These are phyloP conservation scores for Sporisorium scitamineum DNA, from an alignment of 1,284 basidiomycete genomes.

Conservation along the genomic window DNA sequence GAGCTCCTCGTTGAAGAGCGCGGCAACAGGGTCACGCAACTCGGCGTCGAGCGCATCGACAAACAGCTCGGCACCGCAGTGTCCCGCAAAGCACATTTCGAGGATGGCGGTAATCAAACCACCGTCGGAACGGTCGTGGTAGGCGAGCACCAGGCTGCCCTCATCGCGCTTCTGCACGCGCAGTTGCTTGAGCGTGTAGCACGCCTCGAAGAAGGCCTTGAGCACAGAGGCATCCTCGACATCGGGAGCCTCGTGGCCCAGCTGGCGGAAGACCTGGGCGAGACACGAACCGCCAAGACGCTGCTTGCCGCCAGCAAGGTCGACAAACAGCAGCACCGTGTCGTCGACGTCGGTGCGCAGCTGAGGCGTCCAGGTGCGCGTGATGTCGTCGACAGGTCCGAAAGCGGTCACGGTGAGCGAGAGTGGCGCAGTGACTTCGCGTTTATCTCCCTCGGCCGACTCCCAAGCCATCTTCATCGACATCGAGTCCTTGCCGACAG, in stretches of 20 bases:
- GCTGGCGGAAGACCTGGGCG: slow-evolving; percentile 92
- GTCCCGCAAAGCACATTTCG: slow-evolving; percentile 97
- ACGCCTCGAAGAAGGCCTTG: slow-evolving; percentile 84
- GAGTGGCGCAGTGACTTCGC: slow-evolving; percentile 88
- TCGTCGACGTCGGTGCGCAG: slow-evolving; percentile 75
- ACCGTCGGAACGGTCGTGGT: slow-evolving; percentile 98
- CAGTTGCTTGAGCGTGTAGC: slow-evolving; percentile 76
- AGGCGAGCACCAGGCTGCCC: slow-evolving; percentile 83
- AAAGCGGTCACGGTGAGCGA: slow-evolving; percentile 96
- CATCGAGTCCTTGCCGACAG: slow-evolving; percentile 99
- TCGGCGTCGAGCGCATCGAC: slow-evolving; percentile 73
- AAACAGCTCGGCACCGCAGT: slow-evolving; percentile 79
- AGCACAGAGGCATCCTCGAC: slow-evolving; percentile 82
- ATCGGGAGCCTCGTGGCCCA: slow-evolving; percentile 88
- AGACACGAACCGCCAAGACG: slow-evolving; percentile 94
- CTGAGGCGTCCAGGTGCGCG: slow-evolving; percentile 91
- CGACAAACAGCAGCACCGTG: slow-evolving; percentile 84
- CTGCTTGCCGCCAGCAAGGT: slow-evolving; percentile 85
- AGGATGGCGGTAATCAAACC: slow-evolving; percentile 89
- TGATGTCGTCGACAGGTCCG: slow-evolving; percentile 83
- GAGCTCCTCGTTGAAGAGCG: slow-evolving; percentile 95
- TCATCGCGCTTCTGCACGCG: slow-evolving; percentile 70
- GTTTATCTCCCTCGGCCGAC: slow-evolving; percentile 73
- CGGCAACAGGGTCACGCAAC: slow-evolving; percentile 72
- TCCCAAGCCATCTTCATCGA: slow-evolving; percentile 98